Evolutionary conservation across 2,329 filamentous ascomycete species (phyloP).

Genomic region (Neurospora crassa): DNA sequence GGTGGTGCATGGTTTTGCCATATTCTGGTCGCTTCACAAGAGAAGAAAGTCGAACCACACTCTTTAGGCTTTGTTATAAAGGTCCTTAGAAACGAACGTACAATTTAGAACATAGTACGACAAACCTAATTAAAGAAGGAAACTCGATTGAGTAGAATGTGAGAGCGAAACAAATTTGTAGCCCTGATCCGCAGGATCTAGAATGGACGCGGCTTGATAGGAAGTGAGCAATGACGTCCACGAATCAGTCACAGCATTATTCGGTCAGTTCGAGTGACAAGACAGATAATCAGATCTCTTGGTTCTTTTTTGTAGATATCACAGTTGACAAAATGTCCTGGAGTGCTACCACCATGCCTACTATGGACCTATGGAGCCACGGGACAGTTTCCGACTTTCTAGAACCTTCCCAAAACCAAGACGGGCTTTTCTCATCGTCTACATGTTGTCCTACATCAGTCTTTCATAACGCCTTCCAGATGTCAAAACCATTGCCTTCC

Average conservation of each 20-base stretch:
- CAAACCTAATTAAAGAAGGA: not conserved
- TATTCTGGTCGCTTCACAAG: not conserved
- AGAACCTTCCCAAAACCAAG: not conserved
- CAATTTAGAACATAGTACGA: not conserved
- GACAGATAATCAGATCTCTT: not conserved
- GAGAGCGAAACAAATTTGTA: not conserved
- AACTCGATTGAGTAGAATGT: not conserved
- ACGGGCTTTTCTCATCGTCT: not conserved
- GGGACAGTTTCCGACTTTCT: not conserved
- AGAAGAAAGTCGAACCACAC: not conserved
- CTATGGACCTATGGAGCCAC: not conserved
- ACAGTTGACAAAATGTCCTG: not conserved
- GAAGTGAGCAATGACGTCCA: not conserved
- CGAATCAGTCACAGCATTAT: not conserved
- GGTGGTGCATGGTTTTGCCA: not conserved
- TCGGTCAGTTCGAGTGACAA: not conserved
- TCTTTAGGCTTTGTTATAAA: not conserved
- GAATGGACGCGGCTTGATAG: not conserved
- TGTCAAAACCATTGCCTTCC: not conserved
- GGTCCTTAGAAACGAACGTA: not conserved
- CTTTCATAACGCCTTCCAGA: not conserved
- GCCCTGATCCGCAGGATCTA: not conserved
- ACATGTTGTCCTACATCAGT: not conserved
- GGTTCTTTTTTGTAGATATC: not conserved
- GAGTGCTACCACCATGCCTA: not conserved